Conservation (phyloP, 2,329 filamentous ascomycete genomes). For the Venturia carpophila region DNA sequence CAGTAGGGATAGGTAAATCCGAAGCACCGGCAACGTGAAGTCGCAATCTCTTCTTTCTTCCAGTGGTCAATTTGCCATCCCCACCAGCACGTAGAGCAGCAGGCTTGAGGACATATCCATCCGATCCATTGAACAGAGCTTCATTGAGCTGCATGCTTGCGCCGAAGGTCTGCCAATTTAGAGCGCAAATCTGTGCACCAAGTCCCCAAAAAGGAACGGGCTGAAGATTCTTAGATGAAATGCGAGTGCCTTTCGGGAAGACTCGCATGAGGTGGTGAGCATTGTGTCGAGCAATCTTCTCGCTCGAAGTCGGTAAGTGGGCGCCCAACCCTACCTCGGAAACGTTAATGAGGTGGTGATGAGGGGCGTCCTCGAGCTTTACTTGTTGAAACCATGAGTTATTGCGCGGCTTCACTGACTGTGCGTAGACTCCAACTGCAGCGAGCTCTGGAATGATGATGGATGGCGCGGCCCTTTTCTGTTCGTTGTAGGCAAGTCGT, state of each 20-base stretch:
- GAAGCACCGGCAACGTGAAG: conserved; percentile 57
- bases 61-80: conserved; percentile 41
- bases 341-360: conserved; percentile 61
- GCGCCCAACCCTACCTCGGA: conserved; percentile 53
- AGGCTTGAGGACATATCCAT: conserved; percentile 83
- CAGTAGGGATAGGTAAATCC: conserved; percentile 49
- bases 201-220: conserved; percentile 79
- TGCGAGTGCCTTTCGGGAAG: conserved; percentile 75
- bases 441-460: conserved; percentile 65
- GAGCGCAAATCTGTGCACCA: conserved; percentile 80
- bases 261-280: conserved; percentile 74
- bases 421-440: conserved; percentile 70
- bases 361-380: conserved; percentile 41
- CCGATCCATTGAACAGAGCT: conserved; percentile 75
- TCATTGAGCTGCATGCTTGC: conserved; percentile 95
- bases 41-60: conserved; percentile 42
- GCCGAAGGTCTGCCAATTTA: conserved; percentile 91
- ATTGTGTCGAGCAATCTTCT: conserved; percentile 62
- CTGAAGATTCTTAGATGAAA: conserved; percentile 80
- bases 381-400: conserved; percentile 68
- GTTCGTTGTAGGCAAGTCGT: conserved; percentile 58
- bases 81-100: conserved; percentile 63
- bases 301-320: conserved; percentile 42
- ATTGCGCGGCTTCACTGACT: conserved; percentile 74
- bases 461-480: conserved; percentile 40